Base-by-base conservation (phyloP, 768 basidiomycete genomes). In the Cyclocybe aegerita region DNA sequence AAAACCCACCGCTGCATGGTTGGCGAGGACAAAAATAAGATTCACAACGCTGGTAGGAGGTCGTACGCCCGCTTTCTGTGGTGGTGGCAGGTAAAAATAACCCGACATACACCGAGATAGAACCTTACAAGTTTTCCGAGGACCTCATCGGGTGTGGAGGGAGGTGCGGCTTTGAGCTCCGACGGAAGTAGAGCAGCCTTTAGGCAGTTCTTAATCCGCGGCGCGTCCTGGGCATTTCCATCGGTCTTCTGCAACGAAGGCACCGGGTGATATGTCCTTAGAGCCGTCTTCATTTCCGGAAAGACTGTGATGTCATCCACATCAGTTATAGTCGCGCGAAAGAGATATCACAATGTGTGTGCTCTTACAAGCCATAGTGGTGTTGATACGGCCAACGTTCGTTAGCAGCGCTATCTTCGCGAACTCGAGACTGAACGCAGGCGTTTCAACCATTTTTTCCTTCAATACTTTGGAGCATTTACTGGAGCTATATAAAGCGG, bases 371-470 rank as follows among this genome's bases (percentile, higher is more conserved):
- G 91, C 91, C 82, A 93, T 86, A 31, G 93, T 94, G 35, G 93
- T 95, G 63, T 94, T 95, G 69, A 95, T 90, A 55, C 91, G 77
- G 17, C 93, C 93, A 41, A 93, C 88, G 62, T 96, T 96, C 45
- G 91, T 90, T 46, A 94, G 74, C 32, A 94, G 75, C 23, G 88
- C 85, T 34, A 94, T 82, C 70, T 93, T 92, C 45, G 86, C 87
- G 54, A 92, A 80, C 66, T 90, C 90, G 56, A 84, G 70, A 4
- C 83, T 85, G 65, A 90, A 92, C 6, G 81, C 81, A 10, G 88
- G 88, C 0, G 81, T 86, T 48, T 92, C 88, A 44, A 83, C 69
- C 85, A 95, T 90, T 69, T 93, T 93, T 64, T 90, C 87, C 67
- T 89, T 87, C 66, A 93, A 78, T 37, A 89, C 86, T 70, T 91